Conservation (phyloP, 768 basidiomycete species). For the Suillus discolor region DNA sequence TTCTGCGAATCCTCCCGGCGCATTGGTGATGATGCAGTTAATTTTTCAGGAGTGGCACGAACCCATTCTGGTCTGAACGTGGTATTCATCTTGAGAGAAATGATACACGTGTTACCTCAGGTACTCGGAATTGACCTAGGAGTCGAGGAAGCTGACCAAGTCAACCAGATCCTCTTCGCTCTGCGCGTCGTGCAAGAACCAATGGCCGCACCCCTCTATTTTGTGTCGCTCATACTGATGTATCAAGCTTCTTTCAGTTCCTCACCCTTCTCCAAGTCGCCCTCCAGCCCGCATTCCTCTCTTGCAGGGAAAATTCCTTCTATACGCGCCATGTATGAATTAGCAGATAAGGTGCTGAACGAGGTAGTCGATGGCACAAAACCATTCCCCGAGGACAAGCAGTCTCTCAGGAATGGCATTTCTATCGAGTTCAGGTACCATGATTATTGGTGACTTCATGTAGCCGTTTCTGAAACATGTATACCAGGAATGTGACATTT, state of each 20-base stretch:
- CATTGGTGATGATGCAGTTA: constrained; percentile 41
- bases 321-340: constrained; percentile 64
- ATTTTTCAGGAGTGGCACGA: constrained; percentile 33
- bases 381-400: constrained; percentile 52
- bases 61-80: constrained; percentile 38
- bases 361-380: constrained; percentile 52
- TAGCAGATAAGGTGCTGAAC: constrained; percentile 52
- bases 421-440: constrained; percentile 55
- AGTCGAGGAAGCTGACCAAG: not conserved
- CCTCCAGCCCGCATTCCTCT: not conserved
- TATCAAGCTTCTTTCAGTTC: not conserved
- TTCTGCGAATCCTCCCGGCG: constrained; percentile 26
- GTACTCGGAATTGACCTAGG: not conserved
- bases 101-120: constrained; percentile 55
- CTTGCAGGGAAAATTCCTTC: constrained; percentile 19
- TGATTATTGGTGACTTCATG: constrained; percentile 12
- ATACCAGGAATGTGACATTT: constrained; percentile 68
- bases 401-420: constrained; percentile 47
- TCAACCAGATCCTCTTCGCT: not conserved
- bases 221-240: not conserved
- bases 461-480: not conserved
- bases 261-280: not conserved
- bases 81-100: constrained; percentile 49
- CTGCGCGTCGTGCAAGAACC: not conserved
- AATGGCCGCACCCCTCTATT: not conserved